Base-by-base conservation (phyloP, 352 stramenopile species). In the Aphanomyces invadans region DNA sequence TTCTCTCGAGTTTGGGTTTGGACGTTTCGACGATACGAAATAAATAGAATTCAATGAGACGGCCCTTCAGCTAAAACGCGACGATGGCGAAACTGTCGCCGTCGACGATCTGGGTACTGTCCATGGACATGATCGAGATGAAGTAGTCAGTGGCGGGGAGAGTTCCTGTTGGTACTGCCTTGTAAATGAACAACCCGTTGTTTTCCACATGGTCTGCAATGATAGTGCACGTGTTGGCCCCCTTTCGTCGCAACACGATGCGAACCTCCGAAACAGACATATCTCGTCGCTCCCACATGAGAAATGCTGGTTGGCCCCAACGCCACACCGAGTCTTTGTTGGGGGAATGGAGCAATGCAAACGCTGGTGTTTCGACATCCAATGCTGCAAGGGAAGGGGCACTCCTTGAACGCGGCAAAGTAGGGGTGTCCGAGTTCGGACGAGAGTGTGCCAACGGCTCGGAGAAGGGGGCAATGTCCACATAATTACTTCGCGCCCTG, bases 171-270 rank as follows among this genome's bases (percentile, higher is more conserved):
- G 60, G 60, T 7, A 67, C 60, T 9, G n/a, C 19, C 36, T 57
- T 55, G 23, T 57, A 48, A 2, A 67, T 44, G 26, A 67, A 67
- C 29, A 67, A 33, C 5, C 60, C 60, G 33, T 67, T 67, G 60
- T 67, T 67, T 25, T 67, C 60, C 11, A 67, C 60, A n/a, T 67
- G 60, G 21, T 67, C 60, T 15, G 60, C 60, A 33, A 67, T 32
- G 45, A 67, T 55, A n/a, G 60, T 67, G 23, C 25, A 59, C 10
- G 42, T 36, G 5, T 32, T 26, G 19, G 60, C 48, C 32, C 60
- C 48, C 26, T 67, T 67, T 11, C 48, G 60, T 1, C 48, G 33
- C n/a, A 67, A 45, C 9, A 67, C 60, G 33, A 67, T 67, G 21
- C 60, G 60, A 21, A 67, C 38, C 36, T 67, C 60, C 7, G 60